These are phyloP conservation scores for Trifolium repens DNA, from an alignment of 306 rosid genomes.

Conservation along the genomic window DNA sequence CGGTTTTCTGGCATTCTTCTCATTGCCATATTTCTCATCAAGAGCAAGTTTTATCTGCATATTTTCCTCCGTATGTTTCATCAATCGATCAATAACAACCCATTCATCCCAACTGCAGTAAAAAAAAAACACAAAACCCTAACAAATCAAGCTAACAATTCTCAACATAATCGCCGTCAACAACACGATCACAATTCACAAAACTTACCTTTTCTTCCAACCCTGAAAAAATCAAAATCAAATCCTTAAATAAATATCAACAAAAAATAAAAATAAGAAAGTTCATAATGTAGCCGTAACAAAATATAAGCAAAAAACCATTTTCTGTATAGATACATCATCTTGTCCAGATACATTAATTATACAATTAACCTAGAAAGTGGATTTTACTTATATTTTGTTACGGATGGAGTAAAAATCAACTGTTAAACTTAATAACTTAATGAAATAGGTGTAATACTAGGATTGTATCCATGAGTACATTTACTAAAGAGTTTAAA, in stretches of 20 bases:
- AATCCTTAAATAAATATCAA: neutral
- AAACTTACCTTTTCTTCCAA: constrained; percentile 79
- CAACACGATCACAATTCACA: neutral
- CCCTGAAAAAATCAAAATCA: constrained; percentile 61
- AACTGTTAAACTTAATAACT: too few relatives aligned
- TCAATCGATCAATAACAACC: constrained; percentile 66
- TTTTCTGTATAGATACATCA: too few relatives aligned
- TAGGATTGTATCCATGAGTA: too few relatives aligned
- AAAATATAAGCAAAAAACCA: too few relatives aligned
- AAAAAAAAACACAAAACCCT: constrained; percentile 12
- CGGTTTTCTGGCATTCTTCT: constrained; percentile 49
- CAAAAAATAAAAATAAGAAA: too few relatives aligned
- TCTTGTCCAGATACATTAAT: too few relatives aligned
- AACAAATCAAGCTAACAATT: constrained; percentile 20
- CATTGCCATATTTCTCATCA: constrained; percentile 45
- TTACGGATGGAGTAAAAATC: too few relatives aligned
- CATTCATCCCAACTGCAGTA: constrained; percentile 92
- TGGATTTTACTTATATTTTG: too few relatives aligned
- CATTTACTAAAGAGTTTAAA: too few relatives aligned
- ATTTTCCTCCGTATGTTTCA: constrained; percentile 70
- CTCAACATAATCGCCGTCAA: neutral
- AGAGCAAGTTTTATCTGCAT: constrained; percentile 48
- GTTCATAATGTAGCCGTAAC: neutral
- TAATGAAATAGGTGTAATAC: too few relatives aligned
- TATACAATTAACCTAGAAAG: too few relatives aligned